Conservation (phyloP, 202 grass and related monocot species). For the Alloteropsis angusta region DNA sequence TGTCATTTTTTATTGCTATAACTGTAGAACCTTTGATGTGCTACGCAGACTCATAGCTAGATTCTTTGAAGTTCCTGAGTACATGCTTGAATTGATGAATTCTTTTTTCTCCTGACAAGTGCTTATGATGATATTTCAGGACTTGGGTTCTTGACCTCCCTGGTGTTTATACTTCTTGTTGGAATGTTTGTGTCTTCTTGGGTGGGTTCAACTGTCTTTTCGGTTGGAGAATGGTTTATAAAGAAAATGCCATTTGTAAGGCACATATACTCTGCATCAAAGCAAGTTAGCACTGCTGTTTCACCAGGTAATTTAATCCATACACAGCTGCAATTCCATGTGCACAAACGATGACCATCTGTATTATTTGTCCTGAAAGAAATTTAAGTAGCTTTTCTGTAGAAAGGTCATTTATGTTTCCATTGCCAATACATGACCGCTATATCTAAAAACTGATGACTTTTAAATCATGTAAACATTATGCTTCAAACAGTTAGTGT, state of each 20-base stretch:
- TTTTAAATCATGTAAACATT: neutral
- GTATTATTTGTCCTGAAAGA: neutral
- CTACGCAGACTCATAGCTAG: neutral
- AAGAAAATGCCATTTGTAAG: slow-evolving; percentile 98
- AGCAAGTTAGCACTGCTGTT: slow-evolving; percentile 96
- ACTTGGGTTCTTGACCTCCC: slow-evolving; percentile 94
- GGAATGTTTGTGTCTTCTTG: slow-evolving; percentile 99
- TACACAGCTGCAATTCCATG: neutral
- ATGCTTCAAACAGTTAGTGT: neutral
- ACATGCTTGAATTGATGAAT: neutral
- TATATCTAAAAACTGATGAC: neutral
- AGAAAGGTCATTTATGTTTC: neutral
- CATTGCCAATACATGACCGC: neutral
- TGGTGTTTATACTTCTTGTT: slow-evolving; percentile 93
- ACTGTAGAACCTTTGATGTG: neutral
- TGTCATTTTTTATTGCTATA: neutral
- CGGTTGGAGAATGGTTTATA: slow-evolving; percentile 99
- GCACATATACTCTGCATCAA: slow-evolving; percentile 99
- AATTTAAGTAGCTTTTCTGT: neutral
- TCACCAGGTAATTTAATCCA: slow-evolving; percentile 74
- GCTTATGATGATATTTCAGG: slow-evolving; percentile 49
- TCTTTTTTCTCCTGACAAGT: neutral
- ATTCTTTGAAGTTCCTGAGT: neutral
- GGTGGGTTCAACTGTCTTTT: slow-evolving; percentile 87
- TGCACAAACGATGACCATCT: neutral